A percentile compares a stretch with the other conserved stretches of the same genome.
Evolutionary conservation across 2,329 filamentous ascomycete species (phyloP).

Genomic region (Ceratocystis cacaofunesta): DNA sequence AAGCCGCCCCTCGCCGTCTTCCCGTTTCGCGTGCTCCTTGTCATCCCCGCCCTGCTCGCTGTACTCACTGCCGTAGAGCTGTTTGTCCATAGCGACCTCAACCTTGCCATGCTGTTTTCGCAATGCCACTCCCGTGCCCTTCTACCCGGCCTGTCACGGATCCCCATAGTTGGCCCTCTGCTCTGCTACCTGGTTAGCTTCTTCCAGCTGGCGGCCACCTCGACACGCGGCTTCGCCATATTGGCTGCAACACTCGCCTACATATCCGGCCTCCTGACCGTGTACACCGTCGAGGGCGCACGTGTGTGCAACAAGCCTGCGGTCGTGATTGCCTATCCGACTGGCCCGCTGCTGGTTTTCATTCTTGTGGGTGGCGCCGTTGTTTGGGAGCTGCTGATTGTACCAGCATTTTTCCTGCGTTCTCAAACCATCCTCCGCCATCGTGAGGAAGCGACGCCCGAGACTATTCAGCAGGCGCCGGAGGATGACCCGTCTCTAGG

Average conservation of each 20-base stretch:
- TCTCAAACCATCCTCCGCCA: slow-evolving; percentile 26
- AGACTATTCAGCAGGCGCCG: slow-evolving; percentile 19
- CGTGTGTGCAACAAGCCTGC: slow-evolving; percentile 28
- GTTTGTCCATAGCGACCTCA: slow-evolving; percentile 34
- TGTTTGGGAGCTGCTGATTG: slow-evolving; percentile 37
- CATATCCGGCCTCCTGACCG: slow-evolving; percentile 33
- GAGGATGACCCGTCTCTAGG: slow-evolving; percentile 23
- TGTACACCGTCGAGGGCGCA: slow-evolving; percentile 36
- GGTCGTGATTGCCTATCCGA: slow-evolving; percentile 27
- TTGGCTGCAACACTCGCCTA: slow-evolving; percentile 32
- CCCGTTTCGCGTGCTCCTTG: slow-evolving; percentile 36
- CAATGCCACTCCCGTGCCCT: slow-evolving; percentile 37
- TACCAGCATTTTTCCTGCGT: slow-evolving; percentile 34
- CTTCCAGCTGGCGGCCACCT: slow-evolving; percentile 31
- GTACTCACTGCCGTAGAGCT: slow-evolving; percentile 29
- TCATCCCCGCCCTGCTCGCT: slow-evolving; percentile 34
- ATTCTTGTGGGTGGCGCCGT: slow-evolving; percentile 35
- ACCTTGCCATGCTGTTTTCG: slow-evolving; percentile 37
- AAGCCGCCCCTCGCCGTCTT: slow-evolving; percentile 37
- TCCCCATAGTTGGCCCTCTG: slow-evolving; percentile 32
- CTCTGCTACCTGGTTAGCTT: slow-evolving; percentile 37
- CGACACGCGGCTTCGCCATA: slow-evolving; percentile 28
- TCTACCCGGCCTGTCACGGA: slow-evolving; percentile 30
- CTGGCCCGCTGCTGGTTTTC: slow-evolving; percentile 33
- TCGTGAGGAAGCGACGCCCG: slow-evolving; percentile 18